Conservation (phyloP, 1,284 basidiomycete species). For the Cerrena zonata region DNA sequence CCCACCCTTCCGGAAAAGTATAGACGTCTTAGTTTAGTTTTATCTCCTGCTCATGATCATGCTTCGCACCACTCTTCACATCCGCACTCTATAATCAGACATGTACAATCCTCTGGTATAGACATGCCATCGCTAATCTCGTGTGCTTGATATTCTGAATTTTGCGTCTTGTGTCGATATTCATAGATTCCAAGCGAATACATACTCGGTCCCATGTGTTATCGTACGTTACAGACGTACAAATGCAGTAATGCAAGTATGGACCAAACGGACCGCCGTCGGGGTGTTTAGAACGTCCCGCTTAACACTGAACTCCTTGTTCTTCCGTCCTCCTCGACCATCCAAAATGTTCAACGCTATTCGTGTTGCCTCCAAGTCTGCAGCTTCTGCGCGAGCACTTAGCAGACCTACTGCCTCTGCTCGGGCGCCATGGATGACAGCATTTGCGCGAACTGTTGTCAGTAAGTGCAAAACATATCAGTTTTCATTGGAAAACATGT, state of each 20-base stretch:
- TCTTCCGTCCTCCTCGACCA: not conserved
- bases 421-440: constrained; percentile 15
- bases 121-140: too few relatives aligned
- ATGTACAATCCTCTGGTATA: too few relatives aligned
- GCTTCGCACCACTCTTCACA: not conserved
- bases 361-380: constrained; percentile 26
- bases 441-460: constrained; percentile 32
- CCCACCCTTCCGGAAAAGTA: constrained; percentile 16
- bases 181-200: too few relatives aligned
- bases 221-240: not conserved
- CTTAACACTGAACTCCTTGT: not conserved
- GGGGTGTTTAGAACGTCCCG: not conserved
- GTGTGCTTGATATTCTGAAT: too few relatives aligned
- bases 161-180: not conserved
- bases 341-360: constrained; percentile 23
- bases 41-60: not conserved
- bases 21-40: not conserved
- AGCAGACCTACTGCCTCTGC: constrained; percentile 16
- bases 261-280: constrained; percentile 6
- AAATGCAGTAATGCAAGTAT: not conserved
- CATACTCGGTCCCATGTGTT: too few relatives aligned
- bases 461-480: constrained; percentile 32
- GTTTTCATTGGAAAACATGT: too few relatives aligned
- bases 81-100: not conserved
- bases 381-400: constrained; percentile 21